Base-by-base conservation (phyloP, 139 green algal species). In the Limnomonas spitsbergensis region DNA sequence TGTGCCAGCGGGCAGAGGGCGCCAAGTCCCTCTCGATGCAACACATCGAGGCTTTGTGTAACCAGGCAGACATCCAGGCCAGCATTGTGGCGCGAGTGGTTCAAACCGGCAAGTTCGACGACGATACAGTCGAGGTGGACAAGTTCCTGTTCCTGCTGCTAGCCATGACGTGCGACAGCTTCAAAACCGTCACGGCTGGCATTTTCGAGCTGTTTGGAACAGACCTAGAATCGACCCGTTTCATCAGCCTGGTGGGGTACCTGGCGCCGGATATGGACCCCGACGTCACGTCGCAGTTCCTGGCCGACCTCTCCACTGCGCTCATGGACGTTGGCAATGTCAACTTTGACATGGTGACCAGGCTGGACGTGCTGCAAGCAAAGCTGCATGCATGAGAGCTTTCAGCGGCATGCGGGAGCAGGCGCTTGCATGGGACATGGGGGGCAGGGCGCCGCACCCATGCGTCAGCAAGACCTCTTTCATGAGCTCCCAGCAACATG, bases 91-190 rank as follows among this genome's bases (percentile, higher is more conserved):
- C 71, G 35, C 81, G 83, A 36, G 83, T 88, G 29, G 4, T 82
- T 9, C 71, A 80, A 34, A 80, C 80, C 1, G 83, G 80, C 39
- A 70, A 40, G 38, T 87, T 87, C 36, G 78, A 79, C 38, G 14
- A 40, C 2, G 56, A 32, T 24, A 32, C 20, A 3, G 40, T 86
- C 26, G 52, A 76, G 4, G 34, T 83, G 35, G 40, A 83, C 56
- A 85, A 85, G 69, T 88, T 88, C 42, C 66, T 88, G 2, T 88
- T 88, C 73, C 69, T 88, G 29, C 70, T 85, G 73, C 80, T 88
- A 34, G 83, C 81, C 37, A 88, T 88, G 83, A 88, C 74, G 70
- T 85, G 80, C 56, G 83, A 88, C 40, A 79, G 77, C 77, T 87
- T 87, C 53, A 66, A 39, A n/a, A 39, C 79, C 3, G 79, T 85